Evolutionary conservation across 1,139 yeast genomes (phyloP).

Genomic region (Protomyces gravidus): DNA sequence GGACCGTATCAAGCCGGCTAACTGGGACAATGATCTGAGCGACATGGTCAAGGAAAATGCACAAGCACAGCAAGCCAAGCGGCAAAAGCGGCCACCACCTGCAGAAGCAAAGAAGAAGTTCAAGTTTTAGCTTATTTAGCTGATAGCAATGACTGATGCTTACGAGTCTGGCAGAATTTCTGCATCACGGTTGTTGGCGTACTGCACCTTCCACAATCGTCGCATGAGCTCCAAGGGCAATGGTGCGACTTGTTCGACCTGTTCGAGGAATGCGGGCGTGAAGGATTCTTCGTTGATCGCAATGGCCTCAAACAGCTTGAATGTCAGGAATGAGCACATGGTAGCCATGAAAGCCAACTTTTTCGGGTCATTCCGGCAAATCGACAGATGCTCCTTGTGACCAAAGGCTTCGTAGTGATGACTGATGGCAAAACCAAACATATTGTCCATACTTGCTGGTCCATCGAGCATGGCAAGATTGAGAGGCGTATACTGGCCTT

Average conservation of each 20-base stretch:
- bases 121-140: slow-evolving; percentile 18
- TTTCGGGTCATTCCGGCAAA: neutral
- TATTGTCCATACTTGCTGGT: neutral
- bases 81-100: slow-evolving; percentile 27
- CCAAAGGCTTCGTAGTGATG: neutral
- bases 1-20: slow-evolving; percentile 14
- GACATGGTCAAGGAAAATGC: slow-evolving; percentile 32
- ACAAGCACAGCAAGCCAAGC: slow-evolving; percentile 29
- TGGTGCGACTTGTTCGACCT: neutral
- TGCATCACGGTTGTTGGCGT: neutral
- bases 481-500: neutral
- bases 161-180: neutral
- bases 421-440: neutral
- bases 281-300: neutral
- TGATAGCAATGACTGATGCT: no score
- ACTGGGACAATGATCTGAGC: slow-evolving; percentile 31
- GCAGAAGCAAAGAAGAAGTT: slow-evolving; percentile 31
- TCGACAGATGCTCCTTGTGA: neutral
- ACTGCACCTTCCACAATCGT: neutral
- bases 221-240: neutral
- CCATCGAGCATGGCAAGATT: neutral
- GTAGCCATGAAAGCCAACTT: neutral
- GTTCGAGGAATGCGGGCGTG: neutral
- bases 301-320: neutral
- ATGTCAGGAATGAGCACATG: neutral